Conservation (phyloP, 805 yeast genomes). For the Spencermartinsiella europaea region DNA sequence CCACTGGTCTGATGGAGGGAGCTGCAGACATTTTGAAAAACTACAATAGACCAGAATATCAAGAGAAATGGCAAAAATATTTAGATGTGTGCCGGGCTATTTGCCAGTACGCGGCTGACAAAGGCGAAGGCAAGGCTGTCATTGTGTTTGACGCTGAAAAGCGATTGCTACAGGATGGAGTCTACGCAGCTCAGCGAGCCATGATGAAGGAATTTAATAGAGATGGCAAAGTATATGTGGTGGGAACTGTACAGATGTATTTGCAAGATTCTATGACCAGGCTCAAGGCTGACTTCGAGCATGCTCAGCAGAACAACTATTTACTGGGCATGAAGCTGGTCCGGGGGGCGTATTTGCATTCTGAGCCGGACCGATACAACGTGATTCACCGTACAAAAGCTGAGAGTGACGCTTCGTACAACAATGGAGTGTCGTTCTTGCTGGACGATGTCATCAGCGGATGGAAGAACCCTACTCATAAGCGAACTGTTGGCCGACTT, state of each 20-base stretch:
- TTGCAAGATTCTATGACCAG: conserved; percentile 63
- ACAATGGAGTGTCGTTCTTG: conserved; percentile 59
- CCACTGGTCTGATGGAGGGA: conserved; percentile 78
- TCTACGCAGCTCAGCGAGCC: conserved; percentile 81
- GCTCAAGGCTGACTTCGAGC: conserved; percentile 54
- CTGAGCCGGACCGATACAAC: conserved; percentile 63
- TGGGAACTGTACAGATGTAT: conserved; percentile 93
- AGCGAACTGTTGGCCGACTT: conserved; percentile 41
- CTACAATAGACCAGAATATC: conserved; percentile 49
- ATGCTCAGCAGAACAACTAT: conserved; percentile 58
- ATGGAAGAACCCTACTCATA: conserved; percentile 52
- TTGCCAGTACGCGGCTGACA: conserved; percentile 45
- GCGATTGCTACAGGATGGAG: conserved; percentile 82
- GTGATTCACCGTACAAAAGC: conserved; percentile 72
- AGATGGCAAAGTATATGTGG: conserved; percentile 53
- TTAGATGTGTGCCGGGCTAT: conserved; percentile 62
- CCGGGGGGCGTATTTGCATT: conserved; percentile 92
- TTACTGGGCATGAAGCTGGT: conserved; percentile 84
- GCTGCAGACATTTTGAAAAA: conserved; percentile 70
- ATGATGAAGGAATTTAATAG: conserved; percentile 71
- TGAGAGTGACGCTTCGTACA: conserved; percentile 75
- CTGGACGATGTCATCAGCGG: conserved; percentile 50
- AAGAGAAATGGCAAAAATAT: conserved; percentile 49
- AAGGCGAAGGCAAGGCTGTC: conserved; percentile 48
- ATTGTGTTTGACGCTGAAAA: conserved; percentile 84